These are phyloP conservation scores for Plasmodium vivax DNA, from an alignment of 169 alveolate genomes.

Conservation along the genomic window DNA sequence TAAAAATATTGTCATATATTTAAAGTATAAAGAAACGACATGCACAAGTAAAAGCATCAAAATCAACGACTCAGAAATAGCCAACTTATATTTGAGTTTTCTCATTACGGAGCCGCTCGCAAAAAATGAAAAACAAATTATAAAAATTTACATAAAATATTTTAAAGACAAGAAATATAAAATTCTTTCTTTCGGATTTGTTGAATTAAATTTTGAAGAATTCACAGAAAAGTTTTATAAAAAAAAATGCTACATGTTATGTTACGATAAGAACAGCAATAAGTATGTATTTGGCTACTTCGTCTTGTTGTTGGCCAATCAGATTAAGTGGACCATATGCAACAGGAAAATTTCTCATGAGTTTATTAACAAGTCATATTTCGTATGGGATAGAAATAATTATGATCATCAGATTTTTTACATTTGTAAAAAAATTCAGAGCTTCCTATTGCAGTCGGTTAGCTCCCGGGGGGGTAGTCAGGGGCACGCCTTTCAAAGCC, in stretches of 20 bases:
- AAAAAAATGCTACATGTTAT: constrained; percentile 70
- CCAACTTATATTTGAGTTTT: constrained; percentile 46
- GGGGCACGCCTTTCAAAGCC: not conserved
- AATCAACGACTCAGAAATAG: constrained; percentile 31
- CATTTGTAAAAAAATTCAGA: constrained; percentile 65
- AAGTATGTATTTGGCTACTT: constrained; percentile 67
- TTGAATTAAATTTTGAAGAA: constrained; percentile 30
- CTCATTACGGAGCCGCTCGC: constrained; percentile 46
- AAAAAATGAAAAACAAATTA: constrained; percentile 51
- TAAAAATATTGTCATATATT: constrained; percentile 53
- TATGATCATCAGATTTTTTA: constrained; percentile 64
- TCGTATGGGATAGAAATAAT: constrained; percentile 20
- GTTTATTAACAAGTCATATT: constrained; percentile 26
- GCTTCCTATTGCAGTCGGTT: constrained; percentile 31
- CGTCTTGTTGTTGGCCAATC: constrained; percentile 56
- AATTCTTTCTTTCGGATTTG: constrained; percentile 63
- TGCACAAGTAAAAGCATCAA: constrained; percentile 66
- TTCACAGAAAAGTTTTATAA: constrained; percentile 64
- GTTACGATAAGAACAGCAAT: constrained; percentile 64
- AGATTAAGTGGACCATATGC: constrained; percentile 64
- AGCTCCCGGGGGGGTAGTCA: not conserved
- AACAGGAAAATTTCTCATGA: constrained; percentile 38
- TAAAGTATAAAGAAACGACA: constrained; percentile 53
- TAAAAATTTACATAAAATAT: constrained; percentile 65
- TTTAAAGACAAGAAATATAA: constrained; percentile 66